These are phyloP conservation scores for Apiotrichum domesticum DNA, from an alignment of 1,284 basidiomycete genomes.

Conservation along the genomic window DNA sequence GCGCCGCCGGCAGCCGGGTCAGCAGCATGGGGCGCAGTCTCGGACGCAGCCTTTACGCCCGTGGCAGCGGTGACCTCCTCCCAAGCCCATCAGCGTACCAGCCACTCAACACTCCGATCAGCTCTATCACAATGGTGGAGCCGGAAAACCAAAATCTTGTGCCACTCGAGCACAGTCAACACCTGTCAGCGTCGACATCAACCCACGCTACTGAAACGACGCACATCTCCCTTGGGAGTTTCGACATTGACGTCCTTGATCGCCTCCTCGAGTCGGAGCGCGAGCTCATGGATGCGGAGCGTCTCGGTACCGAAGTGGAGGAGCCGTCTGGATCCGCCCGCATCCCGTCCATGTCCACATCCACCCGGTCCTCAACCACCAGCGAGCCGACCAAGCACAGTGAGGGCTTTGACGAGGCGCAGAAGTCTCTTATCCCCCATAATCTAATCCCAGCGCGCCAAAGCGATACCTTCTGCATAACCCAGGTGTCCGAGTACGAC, in stretches of 20 bases:
- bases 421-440: neutral
- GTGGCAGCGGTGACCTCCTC: neutral
- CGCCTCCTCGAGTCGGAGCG: neutral
- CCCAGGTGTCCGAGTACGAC: neutral
- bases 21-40: neutral
- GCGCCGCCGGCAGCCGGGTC: neutral
- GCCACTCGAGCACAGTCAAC: neutral
- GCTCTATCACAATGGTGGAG: neutral
- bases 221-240: neutral
- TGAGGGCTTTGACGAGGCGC: neutral
- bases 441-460: neutral
- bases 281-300: neutral
- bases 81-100: neutral
- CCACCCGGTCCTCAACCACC: neutral
- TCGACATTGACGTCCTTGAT: neutral
- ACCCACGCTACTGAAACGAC: neutral
- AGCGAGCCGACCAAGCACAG: neutral
- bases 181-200: too few species aligned
- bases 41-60: too few species aligned
- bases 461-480: neutral
- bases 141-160: too few species aligned
- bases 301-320: neutral
- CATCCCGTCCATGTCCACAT: neutral
- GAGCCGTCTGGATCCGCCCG: too few species aligned
- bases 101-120: neutral